phyloP scores from a whole-genome alignment of 345 rosid genomes.

The Bruguiera sexangula region DNA sequence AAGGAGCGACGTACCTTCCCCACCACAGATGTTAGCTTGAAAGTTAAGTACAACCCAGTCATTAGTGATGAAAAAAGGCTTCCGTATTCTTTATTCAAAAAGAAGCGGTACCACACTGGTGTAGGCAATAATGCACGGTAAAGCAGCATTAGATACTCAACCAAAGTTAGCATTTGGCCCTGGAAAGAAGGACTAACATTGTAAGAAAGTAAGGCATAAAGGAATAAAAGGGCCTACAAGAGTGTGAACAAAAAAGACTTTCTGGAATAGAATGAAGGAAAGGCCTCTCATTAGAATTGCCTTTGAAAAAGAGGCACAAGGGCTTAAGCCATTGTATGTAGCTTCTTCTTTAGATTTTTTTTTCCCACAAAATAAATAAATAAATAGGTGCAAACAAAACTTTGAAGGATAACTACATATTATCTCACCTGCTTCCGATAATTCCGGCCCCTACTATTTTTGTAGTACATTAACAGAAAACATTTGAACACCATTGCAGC shows the following conservation, averaged over 20 bases:
- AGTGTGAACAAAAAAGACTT: not conserved
- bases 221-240: not conserved
- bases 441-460: conserved; percentile 89
- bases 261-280: not conserved
- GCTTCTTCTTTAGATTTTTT: not conserved
- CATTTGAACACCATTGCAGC: conserved; percentile 89
- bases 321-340: not conserved
- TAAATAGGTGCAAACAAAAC: not conserved
- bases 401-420: not conserved
- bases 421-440: conserved; percentile 85
- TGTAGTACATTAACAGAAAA: conserved; percentile 80
- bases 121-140: conserved; percentile 79
- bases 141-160: conserved; percentile 65
- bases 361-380: not conserved
- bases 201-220: conserved; percentile 9
- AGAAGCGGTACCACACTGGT: conserved; percentile 89
- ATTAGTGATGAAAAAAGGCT: conserved; percentile 79
- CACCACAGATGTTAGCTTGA: conserved; percentile 75
- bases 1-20: conserved; percentile 49
- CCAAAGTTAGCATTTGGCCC: conserved; percentile 78
- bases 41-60: conserved; percentile 76
- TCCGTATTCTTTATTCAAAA: conserved; percentile 79
- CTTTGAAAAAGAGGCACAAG: not conserved
- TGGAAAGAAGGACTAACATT: conserved; percentile 22
- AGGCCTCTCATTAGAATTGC: not conserved